These are phyloP conservation scores for Halophytophthora batemanensis DNA, from an alignment of 352 stramenopile species.

Conservation along the genomic window DNA sequence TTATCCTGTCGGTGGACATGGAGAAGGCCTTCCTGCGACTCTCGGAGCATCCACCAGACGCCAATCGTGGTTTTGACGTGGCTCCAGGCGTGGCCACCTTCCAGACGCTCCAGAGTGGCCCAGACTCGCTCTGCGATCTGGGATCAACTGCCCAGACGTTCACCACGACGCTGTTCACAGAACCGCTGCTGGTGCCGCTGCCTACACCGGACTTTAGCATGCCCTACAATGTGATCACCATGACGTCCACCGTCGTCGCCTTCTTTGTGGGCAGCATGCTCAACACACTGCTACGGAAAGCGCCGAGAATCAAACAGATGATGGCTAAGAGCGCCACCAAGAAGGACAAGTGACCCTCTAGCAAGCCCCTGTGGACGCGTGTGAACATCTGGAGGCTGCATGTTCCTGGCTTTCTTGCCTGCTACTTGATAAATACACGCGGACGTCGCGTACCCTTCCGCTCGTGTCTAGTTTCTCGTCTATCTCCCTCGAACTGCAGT, in stretches of 20 bases:
- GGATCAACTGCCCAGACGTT: conserved; percentile 10
- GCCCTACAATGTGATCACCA: conserved; percentile 90
- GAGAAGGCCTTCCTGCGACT: conserved; percentile 82
- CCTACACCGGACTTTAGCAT: conserved; percentile 89
- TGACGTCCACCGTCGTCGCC: conserved; percentile 86
- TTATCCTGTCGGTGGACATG: conserved; percentile 74
- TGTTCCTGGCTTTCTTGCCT: too few species aligned
- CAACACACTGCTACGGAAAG: conserved; percentile 73
- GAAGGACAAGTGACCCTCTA: background rate
- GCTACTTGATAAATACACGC: conserved; percentile 26
- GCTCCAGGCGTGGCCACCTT: conserved; percentile 59
- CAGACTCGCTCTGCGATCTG: conserved; percentile 6
- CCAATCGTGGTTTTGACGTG: conserved; percentile 85
- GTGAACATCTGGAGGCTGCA: too few species aligned
- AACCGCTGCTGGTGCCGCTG: conserved; percentile 77
- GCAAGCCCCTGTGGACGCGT: too few species aligned
- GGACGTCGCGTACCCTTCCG: conserved; percentile 19
- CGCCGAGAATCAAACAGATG: conserved; percentile 66
- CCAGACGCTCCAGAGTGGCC: conserved; percentile 3
- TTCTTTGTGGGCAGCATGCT: conserved; percentile 87
- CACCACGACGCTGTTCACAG: conserved; percentile 60
- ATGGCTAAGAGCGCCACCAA: conserved; percentile 27
- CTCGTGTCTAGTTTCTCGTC: conserved; percentile 16
- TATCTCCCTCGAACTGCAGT: background rate
- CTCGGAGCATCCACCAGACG: conserved; percentile 80